Evolutionary conservation across 176 grass and related monocot genomes (phyloP), one percentile per base, ranked within the genome.

Genomic region (Aegilops umbellulata): DNA sequence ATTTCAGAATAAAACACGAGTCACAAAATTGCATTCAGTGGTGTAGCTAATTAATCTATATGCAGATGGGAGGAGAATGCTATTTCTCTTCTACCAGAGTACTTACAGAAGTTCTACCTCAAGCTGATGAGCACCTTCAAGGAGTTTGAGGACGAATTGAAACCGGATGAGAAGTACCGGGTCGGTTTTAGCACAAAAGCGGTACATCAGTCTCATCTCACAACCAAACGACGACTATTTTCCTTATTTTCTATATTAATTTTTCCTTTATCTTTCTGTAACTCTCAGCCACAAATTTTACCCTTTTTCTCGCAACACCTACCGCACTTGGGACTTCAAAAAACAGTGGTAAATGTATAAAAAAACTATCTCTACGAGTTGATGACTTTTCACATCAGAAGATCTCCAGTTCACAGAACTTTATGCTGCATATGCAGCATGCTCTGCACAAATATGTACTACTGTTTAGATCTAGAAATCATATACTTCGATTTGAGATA

Each of bases 61-160:
- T 77, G 68, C 83, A 90, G 88, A 67, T 90, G 88, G 88, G 77
- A 86, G 2, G 2, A 46, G 8, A 82, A 30, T 35, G 66, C 41
- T 38, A 55, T 17, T 46, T 83, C 77, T 39, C n/a, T 65, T 7
- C 10, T 86, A 66, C 87, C 88, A 13, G 67, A 78, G 25, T 86
- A 90, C 19, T 62, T 90, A 1, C 81, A 64, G 58, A 76, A 74
- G 15, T 86, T 86, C 35, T 90, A 61, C 31, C 60, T 75, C 4
- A 64, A 75, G 26, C 15, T 90, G 2, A n/a, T 82, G 58, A 42
- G 30, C 6, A 82, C 17, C 36, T 65, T 82, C 14, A 30, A 76
- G 32, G 80, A 75, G 6, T 74, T 90, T 62, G 83, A 86, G 26
- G 10, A 82, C 44, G 88, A 82, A 32, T 8, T 82, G 65, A 26